Percentiles rank a stretch among this genome's conserved stretches.
Conservation (phyloP, 371 early-diverging fungal genomes). For the Phascolomyces articulosus region DNA sequence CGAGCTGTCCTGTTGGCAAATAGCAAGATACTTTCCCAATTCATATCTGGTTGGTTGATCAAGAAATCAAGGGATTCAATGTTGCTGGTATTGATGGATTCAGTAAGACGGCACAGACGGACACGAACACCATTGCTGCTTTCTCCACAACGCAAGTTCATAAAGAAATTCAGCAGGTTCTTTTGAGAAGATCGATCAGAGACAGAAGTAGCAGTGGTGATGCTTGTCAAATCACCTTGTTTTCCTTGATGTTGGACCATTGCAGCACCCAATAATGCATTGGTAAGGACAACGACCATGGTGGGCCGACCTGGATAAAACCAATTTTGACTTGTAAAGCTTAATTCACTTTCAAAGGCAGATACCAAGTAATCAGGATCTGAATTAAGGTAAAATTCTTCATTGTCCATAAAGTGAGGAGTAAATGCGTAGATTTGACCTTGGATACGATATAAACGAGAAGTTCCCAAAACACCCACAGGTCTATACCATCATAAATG, state of each 20-base stretch:
- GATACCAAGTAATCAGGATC: constrained; percentile 84
- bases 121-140: constrained; percentile 67
- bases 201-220: too few relatives aligned
- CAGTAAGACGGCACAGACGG: constrained; percentile 73
- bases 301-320: constrained; percentile 82
- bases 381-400: constrained; percentile 83
- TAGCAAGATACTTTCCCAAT: constrained; percentile 73
- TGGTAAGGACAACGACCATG: constrained; percentile 76
- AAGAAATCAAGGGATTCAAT: constrained; percentile 89
- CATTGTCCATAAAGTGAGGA: constrained; percentile 89
- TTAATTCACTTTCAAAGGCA: constrained; percentile 78
- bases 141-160: constrained; percentile 76
- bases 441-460: constrained; percentile 81
- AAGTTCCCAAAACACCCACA: constrained; percentile 79
- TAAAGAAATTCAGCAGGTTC: constrained; percentile 84
- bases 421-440: constrained; percentile 86
- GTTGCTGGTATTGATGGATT: constrained; percentile 79
- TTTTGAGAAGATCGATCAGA: constrained; percentile 44
- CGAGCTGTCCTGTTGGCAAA: constrained; percentile 40
- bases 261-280: constrained; percentile 56
- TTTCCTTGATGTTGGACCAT: too few relatives aligned
- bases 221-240: too few relatives aligned
- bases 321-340: constrained; percentile 81
- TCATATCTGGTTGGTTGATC: constrained; percentile 69
- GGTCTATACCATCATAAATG: constrained; percentile 48